These are phyloP conservation scores for Diplodia mutila DNA, from an alignment of 2,329 filamentous ascomycete species.

Conservation along the genomic window DNA sequence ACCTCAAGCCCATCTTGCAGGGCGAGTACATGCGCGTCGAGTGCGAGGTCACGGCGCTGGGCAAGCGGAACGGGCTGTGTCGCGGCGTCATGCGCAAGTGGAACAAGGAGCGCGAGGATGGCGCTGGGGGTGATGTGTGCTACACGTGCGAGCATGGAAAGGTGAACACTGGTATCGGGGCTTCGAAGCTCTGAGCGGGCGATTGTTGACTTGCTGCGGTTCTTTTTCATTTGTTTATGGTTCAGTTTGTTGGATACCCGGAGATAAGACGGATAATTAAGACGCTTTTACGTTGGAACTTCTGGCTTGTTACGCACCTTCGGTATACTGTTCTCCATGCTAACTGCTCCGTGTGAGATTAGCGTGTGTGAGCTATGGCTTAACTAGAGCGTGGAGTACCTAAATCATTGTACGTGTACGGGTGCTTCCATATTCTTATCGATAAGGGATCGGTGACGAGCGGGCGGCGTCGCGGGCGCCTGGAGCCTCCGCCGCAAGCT, in stretches of 20 bases:
- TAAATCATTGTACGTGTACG: neutral
- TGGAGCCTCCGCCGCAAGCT: constrained; percentile 13
- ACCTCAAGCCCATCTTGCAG: constrained; percentile 47
- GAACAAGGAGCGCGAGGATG: constrained; percentile 36
- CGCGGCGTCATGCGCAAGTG: constrained; percentile 45
- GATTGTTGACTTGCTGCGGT: neutral
- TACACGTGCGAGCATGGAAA: constrained; percentile 48
- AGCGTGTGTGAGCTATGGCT: too few species aligned
- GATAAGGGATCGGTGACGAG: neutral
- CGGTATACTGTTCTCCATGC: too few species aligned
- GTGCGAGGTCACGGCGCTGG: constrained; percentile 50
- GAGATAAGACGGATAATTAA: neutral
- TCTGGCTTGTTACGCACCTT: too few species aligned
- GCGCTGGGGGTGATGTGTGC: constrained; percentile 41
- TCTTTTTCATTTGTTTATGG: neutral
- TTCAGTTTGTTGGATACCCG: neutral
- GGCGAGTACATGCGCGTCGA: constrained; percentile 48
- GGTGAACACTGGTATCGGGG: constrained; percentile 27
- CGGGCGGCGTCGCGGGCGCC: neutral
- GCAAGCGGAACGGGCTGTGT: constrained; percentile 46
- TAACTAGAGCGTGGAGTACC: too few species aligned
- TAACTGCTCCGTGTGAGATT: too few species aligned
- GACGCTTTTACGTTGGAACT: neutral
- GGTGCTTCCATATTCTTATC: constrained; percentile 6
- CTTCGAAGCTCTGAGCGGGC: constrained; percentile 11